Base-by-base conservation (phyloP, 176 grass and related monocot species). In the Bolboschoenus planiculmis region DNA sequence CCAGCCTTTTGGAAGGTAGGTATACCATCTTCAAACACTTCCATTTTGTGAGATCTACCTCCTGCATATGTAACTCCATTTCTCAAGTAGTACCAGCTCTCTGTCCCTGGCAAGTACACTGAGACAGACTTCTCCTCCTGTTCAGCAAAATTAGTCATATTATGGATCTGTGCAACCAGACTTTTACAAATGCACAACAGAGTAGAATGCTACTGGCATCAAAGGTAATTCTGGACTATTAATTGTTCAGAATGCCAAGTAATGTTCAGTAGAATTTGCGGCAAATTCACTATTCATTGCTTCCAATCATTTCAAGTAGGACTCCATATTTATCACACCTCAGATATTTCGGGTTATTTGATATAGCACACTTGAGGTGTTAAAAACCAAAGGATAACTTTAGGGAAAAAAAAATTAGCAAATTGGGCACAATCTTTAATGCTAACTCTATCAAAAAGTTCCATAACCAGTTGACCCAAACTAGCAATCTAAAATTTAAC, bases 1-100 rank as follows among this genome's bases (percentile, higher is more conserved):
- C 95, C 95, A 33, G 85, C 87, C 50, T 84, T 94, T 48, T 94
- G 92, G 92, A 97, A 97, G 83, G 81, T 92, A 20, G 95, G 95
- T 83, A 97, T 91, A 71, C 88, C 92, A 64, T 97, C 95, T 88
- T 97, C 92, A 66, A 75, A 85, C 87, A 84, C 90, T 88, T 89
- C 88, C 82, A 97, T 80, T 73, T 89, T 92, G 88, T 92, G 88
- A n/a, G 87, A 86, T 15, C 79, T 54, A 66, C 90, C 67, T 70
- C 92, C 95, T n/a, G 86, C 79, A 85, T 85, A 91, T 56, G 87
- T 65, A 33, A 83, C 89, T 74, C 92, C 95, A 89, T 85, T 92
- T 92, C 88, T 90, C 85, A 94, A 66, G 79, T 89, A 89, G 35
- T 89, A 94, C 95, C 95, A 97, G 39, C 60, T 75, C 33, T 89